Evolutionary conservation across 2,329 filamentous ascomycete genomes (phyloP), one percentile per base, ranked within the genome.

Genomic region (Cladosporium cucumerinum): DNA sequence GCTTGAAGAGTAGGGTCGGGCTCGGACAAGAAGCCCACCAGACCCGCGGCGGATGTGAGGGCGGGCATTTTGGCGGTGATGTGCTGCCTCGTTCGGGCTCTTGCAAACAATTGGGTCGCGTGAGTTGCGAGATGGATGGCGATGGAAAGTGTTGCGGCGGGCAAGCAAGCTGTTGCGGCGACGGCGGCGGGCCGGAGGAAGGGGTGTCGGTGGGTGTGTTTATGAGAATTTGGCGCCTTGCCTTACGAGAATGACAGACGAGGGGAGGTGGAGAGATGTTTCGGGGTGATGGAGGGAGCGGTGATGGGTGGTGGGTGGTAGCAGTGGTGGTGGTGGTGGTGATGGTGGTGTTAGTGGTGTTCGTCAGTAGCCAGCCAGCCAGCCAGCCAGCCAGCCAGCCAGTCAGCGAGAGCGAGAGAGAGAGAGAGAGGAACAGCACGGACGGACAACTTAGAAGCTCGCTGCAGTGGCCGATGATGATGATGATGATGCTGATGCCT

Each of bases 11-110:
- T 92, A 65, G 91, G 87, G 80, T 98, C 95, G 73, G 96, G 93
- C 77, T 99, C 95, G 71, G 92, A 90, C 68, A 99, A 87, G 79
- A 97, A 97, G 82, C 93, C 94, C 77, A 99, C 87, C 66, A 99
- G 88, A 79, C 95, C 95, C 71, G 92, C 94, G 71, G 95, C 95
- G 72, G 94, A 97, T 75, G 93, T 92, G 77, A 98, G 86, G 78
- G 91, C 92, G 77, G 95, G 91, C 95, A 98, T 99, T 23, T 25
- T 66, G 48, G 32, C 57, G 28, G 54, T 57, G 63, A 18, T 43
- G 36, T 28, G 48, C 32, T 43, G 34, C 60, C 60, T 54, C 32
- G 51, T 25, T 59, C 36, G 34, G 57, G 34, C 52, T 55, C 30
- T 63, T 51, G 39, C 52, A 43, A 21, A 10, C 48, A 23, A 30